Base-by-base conservation (phyloP, 768 basidiomycete species). In the Leccinum longicurvipes region DNA sequence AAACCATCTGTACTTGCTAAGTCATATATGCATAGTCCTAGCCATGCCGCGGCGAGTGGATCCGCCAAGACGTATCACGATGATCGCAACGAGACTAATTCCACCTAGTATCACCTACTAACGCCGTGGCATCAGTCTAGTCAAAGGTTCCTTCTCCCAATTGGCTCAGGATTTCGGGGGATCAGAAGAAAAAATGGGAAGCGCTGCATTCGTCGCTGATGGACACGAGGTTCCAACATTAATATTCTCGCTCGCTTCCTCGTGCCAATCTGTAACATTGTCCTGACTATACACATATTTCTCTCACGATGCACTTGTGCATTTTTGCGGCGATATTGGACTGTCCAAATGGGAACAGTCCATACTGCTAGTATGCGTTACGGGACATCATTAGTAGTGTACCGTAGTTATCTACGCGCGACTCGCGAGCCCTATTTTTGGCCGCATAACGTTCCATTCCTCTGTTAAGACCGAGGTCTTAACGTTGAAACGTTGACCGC, bases 1-100 rank as follows among this genome's bases (percentile, higher is more conserved):
- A 50, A 58, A 61, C 25, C n/a, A 39, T 47, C 44, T 41, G 39
- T 24, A n/a, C 48, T 41, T 48, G 51, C 55, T 50, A 50, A 59
- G 51, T 46, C 55, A 53, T n/a, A n/a, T n/a, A n/a, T n/a, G n/a
- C n/a, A n/a, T 44, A 7, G 12, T 42, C 11, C 41, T 14, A 9
- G 36, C 42, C 21, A 32, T 15, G 23, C 34, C 34, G 47, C 32
- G 25, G 51, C 47, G 21, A 34, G 52, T 60, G 60, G 60, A 54
- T 57, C 52, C 44, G 25, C 25, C n/a, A 51, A 41, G 32, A 50
- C 19, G n/a, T 47, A 28, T 15, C n/a, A n/a, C n/a, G 45, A 19
- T 7, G 15, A 29, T 49, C 39, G 14, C 23, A 27, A 46, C 11
- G 8, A 28, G 50, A 41, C 54, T 57, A 41, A 57, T 50, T 51